Evolutionary conservation across 345 rosid species (phyloP), one percentile per base, ranked within the genome.

Genomic region (Eucalyptus fibrosa): DNA sequence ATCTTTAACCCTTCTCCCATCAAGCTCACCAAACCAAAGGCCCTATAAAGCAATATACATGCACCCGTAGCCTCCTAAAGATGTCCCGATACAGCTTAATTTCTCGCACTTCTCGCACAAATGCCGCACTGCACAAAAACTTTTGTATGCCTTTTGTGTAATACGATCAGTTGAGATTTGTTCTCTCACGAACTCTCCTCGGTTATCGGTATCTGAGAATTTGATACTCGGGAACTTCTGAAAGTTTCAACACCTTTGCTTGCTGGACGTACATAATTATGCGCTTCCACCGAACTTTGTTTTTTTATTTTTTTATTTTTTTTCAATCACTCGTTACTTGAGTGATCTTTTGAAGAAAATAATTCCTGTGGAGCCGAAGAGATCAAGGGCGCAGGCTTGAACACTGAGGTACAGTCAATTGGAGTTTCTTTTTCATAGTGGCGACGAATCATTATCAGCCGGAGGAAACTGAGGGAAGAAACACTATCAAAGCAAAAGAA

Each of bases 381-480:
- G 59, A 53, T 18, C 59, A 7, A 53, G 53, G 19, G 19, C 53
- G 7, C 1, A 15, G 19, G 53, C 53, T 50, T 50, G 53, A 50
- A 6, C 0, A 0, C 53, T 0, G 53, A 50, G 53, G 53, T 50
- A 6, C 19, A 16, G 53, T 50, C 53, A 50, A 50, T 50, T 50
- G 53, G 19, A 50, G 59, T 19, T 53, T 53, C 59, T 19, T 53
- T 53, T 53, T 19, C 59, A 53, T 8, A 21, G 59, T 7, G 59
- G 24, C 2, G 59, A 21, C 59, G 1, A 53, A 53, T 21, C 2
- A 53, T 53, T 53, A 19, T 53, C 24, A 3, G 59, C 53, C 59
- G 24, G 59, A 53, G 24, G 24, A 53, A 53, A 53, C 23, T 19
- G 59, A 19, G 59, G 1, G 24, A 7, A 18, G 59, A 53, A 3